A percentile compares a stretch with the other conserved stretches of the same genome.
These are phyloP conservation scores for Cicer yamashitae DNA, from an alignment of 306 rosid species.

Conservation along the genomic window DNA sequence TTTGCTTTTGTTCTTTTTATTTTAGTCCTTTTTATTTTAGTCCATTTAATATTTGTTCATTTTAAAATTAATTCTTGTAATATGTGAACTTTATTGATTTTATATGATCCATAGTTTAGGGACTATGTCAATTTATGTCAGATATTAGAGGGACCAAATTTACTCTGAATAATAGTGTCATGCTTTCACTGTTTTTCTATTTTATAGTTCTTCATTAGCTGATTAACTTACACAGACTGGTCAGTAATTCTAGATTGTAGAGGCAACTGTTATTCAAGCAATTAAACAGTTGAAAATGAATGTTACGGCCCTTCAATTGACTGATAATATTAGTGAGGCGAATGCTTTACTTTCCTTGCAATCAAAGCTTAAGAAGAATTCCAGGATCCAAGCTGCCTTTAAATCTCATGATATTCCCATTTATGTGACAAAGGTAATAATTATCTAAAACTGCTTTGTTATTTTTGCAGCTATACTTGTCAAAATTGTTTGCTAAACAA, in stretches of 20 bases:
- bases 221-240: constrained; percentile 59
- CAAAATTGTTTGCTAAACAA: constrained; percentile 38
- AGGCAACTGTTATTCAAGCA: constrained; percentile 83
- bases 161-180: constrained; percentile 19
- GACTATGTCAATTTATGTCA: background rate
- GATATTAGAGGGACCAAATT: background rate
- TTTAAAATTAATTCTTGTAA: constrained; percentile 8
- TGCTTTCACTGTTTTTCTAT: constrained; percentile 9
- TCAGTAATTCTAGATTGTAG: constrained; percentile 78
- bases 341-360: constrained; percentile 89
- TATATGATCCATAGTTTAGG: background rate
- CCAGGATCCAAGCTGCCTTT: constrained; percentile 90
- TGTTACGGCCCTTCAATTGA: constrained; percentile 66
- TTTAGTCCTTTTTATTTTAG: background rate
- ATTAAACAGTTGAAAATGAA: constrained; percentile 74
- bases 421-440: constrained; percentile 77
- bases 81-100: background rate
- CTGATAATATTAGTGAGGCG: constrained; percentile 90
- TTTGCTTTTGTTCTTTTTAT: background rate
- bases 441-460: constrained; percentile 23
- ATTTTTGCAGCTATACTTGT: constrained; percentile 19
- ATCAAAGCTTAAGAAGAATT: constrained; percentile 87
- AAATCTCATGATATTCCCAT: constrained; percentile 78
- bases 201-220: constrained; percentile 37
- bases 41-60: background rate